Evolutionary conservation across 768 basidiomycete species (phyloP).

Genomic region (Boletus vermiculosoides): DNA sequence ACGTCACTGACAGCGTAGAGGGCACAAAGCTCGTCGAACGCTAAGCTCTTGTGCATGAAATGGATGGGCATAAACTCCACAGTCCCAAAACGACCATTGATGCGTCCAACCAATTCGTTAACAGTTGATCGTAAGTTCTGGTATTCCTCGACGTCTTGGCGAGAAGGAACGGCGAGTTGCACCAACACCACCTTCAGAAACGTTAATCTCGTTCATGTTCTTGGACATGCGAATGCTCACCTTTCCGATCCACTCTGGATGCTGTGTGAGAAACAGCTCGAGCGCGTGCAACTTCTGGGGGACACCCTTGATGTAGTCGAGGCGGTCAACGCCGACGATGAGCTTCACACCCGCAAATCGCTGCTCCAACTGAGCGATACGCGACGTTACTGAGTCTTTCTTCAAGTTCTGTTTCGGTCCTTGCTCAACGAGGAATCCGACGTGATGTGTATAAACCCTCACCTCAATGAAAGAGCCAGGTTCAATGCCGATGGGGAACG

Average conservation of each 20-base stretch:
- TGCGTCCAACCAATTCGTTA: conserved; percentile 96
- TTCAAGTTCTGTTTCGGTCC: conserved; percentile 60
- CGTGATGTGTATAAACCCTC: conserved; percentile 12
- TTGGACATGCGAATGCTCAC: conserved; percentile 35
- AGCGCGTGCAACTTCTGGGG: conserved; percentile 97
- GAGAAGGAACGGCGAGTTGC: conserved; percentile 95
- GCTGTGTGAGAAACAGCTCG: conserved; percentile 94
- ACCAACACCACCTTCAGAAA: conserved; percentile 79
- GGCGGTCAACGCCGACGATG: conserved; percentile 96
- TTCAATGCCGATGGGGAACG: conserved; percentile 99
- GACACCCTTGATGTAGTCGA: conserved; percentile 99
- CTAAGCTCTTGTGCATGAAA: conserved; percentile 95
- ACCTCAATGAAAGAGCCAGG: conserved; percentile 88
- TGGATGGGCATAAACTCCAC: conserved; percentile 99
- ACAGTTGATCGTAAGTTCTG: conserved; percentile 95
- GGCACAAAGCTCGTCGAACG: conserved; percentile 96
- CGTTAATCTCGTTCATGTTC: not conserved
- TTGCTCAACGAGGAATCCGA: conserved; percentile 1
- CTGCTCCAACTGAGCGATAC: conserved; percentile 79
- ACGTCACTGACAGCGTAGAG: conserved; percentile 96
- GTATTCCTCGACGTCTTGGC: conserved; percentile 99
- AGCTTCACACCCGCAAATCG: conserved; percentile 94
- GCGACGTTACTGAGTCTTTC: conserved; percentile 75
- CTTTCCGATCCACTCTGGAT: conserved; percentile 99
- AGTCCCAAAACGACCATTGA: conserved; percentile 98